Conservation (phyloP, 306 rosid genomes). For the Clitoria ternatea region DNA sequence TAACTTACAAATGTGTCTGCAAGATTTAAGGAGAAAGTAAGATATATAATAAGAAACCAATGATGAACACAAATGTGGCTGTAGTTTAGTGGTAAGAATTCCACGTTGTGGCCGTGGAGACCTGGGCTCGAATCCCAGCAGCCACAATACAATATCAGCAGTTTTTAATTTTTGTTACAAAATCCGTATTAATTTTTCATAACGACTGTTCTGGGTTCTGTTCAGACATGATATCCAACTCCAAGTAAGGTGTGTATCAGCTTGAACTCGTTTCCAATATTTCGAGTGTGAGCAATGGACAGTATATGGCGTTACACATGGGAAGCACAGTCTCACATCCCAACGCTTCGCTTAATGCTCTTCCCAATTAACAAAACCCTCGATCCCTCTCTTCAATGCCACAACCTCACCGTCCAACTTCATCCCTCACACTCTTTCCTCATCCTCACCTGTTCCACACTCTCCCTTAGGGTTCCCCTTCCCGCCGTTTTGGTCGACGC, state of each 20-base stretch:
- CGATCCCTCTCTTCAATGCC: slow-evolving; percentile 51
- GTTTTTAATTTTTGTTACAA: no score
- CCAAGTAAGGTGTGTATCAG: no score
- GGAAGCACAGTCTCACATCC: slow-evolving; percentile 81
- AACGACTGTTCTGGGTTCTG: no score
- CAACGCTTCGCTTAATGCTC: slow-evolving; percentile 67
- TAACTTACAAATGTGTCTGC: no score
- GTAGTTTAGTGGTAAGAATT: slow-evolving; percentile 49
- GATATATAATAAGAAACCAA: no score
- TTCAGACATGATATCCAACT: no score
- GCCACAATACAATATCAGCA: not conserved
- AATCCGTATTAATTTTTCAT: no score
- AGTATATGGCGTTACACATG: slow-evolving; percentile 90
- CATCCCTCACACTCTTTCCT: slow-evolving; percentile 39
- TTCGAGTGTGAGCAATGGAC: no score
- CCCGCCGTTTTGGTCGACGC: slow-evolving; percentile 66
- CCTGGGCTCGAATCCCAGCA: slow-evolving; percentile 61
- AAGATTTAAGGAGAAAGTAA: no score
- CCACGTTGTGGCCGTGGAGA: slow-evolving; percentile 59
- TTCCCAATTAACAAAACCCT: slow-evolving; percentile 34
- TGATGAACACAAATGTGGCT: slow-evolving; percentile 8
- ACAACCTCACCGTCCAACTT: slow-evolving; percentile 45
- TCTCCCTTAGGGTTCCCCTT: slow-evolving; percentile 63
- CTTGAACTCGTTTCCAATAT: no score
- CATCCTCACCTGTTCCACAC: not conserved